Evolutionary conservation across 306 rosid species (phyloP).

Genomic region (Prunus davidiana): DNA sequence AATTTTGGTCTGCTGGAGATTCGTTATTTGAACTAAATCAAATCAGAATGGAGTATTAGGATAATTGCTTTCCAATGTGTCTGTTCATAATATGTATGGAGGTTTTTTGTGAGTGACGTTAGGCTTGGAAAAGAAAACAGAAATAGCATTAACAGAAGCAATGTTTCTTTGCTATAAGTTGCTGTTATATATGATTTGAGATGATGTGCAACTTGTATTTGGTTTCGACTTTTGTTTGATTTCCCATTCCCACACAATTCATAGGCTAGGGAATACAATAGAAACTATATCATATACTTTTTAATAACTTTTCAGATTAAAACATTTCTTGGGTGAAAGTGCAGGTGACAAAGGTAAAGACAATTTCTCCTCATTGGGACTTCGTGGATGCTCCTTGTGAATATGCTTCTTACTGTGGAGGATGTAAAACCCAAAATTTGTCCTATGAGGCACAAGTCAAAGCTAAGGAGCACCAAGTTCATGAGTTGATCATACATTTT

Average conservation of each 20-base stretch:
- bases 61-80: neutral
- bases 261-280: neutral
- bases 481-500: slow-evolving; percentile 65
- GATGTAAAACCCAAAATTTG: slow-evolving; percentile 85
- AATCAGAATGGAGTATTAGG: neutral
- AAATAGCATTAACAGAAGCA: neutral
- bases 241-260: neutral
- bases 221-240: neutral
- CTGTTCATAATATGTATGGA: neutral
- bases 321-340: neutral
- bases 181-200: neutral
- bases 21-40: no score
- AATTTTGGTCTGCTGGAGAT: neutral
- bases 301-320: neutral
- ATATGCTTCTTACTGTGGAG: slow-evolving; percentile 86
- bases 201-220: neutral
- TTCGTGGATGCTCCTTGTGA: slow-evolving; percentile 87
- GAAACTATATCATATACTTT: neutral
- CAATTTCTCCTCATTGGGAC: slow-evolving; percentile 75
- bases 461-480: slow-evolving; percentile 87
- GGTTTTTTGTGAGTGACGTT: neutral
- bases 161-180: neutral
- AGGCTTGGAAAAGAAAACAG: neutral
- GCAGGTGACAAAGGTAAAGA: slow-evolving; percentile 76
- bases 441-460: slow-evolving; percentile 75